Base-by-base conservation (phyloP, 2,329 filamentous ascomycete species). In the Aspergillus novoparasiticus region DNA sequence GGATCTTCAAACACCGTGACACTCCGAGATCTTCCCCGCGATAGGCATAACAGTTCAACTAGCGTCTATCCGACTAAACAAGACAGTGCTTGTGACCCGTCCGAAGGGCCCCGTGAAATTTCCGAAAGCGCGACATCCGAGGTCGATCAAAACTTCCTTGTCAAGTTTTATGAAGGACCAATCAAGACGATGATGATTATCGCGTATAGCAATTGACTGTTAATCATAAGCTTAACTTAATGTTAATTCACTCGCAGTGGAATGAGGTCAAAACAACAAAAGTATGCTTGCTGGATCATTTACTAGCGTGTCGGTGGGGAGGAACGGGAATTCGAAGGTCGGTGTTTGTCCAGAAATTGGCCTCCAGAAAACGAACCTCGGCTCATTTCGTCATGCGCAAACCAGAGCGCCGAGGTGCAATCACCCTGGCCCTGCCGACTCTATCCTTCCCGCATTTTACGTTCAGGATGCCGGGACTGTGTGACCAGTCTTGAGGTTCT, bases 331-430 rank as follows among this genome's bases (percentile, higher is more conserved):
- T 64, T 51, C 43, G 28, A 56, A n/a, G 57, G 55, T 51, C 48
- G 39, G 39, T 9, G 39, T 41, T 16, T 9, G 8, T 41, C 19
- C 36, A 39, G 16, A n/a, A 41, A 9, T 41, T n/a, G 39, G 39
- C 5, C 39, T 41, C 39, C 53, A 58, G 11, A 60, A 34, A 60
- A 61, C 71, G 72, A 68, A 76, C 74, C 75, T 76, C 74, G 75
- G 75, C 66, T 73, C 66, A 57, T 70, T 71, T 72, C 67, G 64
- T 71, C 70, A 72, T 72, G 67, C 66, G 70, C 57, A 12, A 64
- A 55, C 59, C 59, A 58, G 58, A 60, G 64, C 73, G 71, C 74
- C 75, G 74, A 76, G 75, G 75, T 73, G 70, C 66, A 63, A 66
- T 58, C 46, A 32, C 63, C 50, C 50, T 51, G 50, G 32, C 51